Percentiles rank a stretch among this genome's conserved stretches.
Conservation (phyloP, 202 grass and related monocot species). For the Carex sylvatica region DNA sequence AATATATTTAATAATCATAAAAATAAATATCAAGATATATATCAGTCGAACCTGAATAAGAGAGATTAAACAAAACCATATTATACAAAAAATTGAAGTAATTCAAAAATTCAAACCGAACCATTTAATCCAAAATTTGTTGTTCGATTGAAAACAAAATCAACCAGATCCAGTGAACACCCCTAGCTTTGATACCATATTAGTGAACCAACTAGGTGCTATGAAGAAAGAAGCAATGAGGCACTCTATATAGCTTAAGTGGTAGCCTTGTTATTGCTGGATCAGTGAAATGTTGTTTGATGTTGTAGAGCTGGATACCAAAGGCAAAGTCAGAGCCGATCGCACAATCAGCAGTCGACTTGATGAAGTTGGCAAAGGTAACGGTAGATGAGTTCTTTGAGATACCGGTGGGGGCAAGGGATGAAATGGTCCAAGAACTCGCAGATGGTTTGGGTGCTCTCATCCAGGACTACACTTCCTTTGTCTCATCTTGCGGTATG, state of each 20-base stretch:
- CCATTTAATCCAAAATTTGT: too few species aligned
- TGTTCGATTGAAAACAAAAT: too few species aligned
- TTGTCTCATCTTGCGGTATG: constrained; percentile 78
- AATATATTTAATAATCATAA: too few species aligned
- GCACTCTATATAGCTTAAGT: background rate
- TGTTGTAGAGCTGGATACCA: constrained; percentile 76
- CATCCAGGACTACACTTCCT: constrained; percentile 73
- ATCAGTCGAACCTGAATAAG: too few species aligned
- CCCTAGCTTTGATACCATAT: background rate
- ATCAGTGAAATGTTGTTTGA: background rate
- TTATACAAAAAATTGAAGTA: too few species aligned
- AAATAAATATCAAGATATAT: too few species aligned
- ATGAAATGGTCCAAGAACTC: constrained; percentile 75
- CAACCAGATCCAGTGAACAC: too few species aligned
- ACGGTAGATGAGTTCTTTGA: constrained; percentile 80
- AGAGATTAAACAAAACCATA: too few species aligned
- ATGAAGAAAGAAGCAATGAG: background rate
- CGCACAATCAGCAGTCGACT: constrained; percentile 60
- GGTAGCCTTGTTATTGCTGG: background rate
- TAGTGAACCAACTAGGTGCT: background rate
- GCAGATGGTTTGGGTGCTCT: constrained; percentile 55
- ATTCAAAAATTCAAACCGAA: too few species aligned
- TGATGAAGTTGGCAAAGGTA: constrained; percentile 64
- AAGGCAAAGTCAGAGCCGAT: constrained; percentile 75
- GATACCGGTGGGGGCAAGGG: constrained; percentile 61